Percentiles rank a stretch among this genome's conserved stretches.
Evolutionary conservation across 2,329 filamentous ascomycete genomes (phyloP).

Genomic region (Aspergillus floridensis): DNA sequence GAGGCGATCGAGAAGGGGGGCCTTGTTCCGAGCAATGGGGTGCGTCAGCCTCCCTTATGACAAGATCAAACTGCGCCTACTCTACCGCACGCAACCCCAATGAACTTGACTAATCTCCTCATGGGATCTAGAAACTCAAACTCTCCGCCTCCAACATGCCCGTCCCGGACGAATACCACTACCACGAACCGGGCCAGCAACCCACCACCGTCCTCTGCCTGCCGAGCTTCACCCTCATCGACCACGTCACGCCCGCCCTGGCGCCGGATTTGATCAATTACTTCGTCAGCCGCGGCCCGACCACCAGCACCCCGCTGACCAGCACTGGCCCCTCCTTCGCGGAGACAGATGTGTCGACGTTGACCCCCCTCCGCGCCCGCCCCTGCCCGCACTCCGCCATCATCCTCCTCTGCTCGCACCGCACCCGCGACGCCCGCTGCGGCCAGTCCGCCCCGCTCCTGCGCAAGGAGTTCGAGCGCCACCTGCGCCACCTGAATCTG

Average conservation of each 20-base stretch:
- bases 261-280: constrained; percentile 69
- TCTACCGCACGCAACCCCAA: too few species aligned
- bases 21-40: constrained; percentile 43
- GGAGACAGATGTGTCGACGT: constrained; percentile 14
- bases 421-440: constrained; percentile 90
- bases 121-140: constrained; percentile 70
- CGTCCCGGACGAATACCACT: constrained; percentile 63
- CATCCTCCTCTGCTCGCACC: constrained; percentile 90
- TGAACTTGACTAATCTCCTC: too few species aligned
- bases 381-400: constrained; percentile 79
- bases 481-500: constrained; percentile 78
- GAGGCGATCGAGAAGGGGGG: constrained; percentile 61
- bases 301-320: constrained; percentile 67
- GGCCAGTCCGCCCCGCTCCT: constrained; percentile 89
- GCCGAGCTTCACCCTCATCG: constrained; percentile 77
- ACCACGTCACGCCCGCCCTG: constrained; percentile 74
- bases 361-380: constrained; percentile 53
- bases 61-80: too few species aligned
- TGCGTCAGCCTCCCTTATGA: constrained; percentile 22
- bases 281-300: constrained; percentile 67
- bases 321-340: background rate
- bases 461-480: constrained; percentile 83
- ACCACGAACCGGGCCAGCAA: constrained; percentile 54
- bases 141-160: constrained; percentile 90
- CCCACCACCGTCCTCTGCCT: constrained; percentile 81